Evolutionary conservation across 805 yeast genomes (phyloP).

Genomic region (Candida ponderosae): DNA sequence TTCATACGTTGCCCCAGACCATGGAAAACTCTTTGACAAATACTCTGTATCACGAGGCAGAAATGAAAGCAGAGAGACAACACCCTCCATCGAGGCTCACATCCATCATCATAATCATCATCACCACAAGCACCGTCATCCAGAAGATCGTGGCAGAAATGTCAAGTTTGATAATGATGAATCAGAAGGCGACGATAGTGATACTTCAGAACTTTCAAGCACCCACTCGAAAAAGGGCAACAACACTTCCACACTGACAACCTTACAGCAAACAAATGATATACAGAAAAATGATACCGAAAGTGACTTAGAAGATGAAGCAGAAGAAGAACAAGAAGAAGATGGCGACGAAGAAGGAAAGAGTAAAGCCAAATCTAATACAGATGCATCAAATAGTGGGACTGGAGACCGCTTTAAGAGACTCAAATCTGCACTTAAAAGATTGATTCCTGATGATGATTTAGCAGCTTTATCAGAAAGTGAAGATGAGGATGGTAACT

Average conservation of each 20-base stretch:
- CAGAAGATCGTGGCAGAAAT: background rate
- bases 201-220: no score
- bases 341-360: background rate
- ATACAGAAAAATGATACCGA: background rate
- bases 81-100: no score
- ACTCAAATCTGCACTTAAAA: background rate
- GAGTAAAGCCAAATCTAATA: background rate
- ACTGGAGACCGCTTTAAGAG: no score
- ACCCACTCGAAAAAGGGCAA: no score
- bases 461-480: constrained; percentile 9
- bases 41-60: no score
- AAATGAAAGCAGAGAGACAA: no score
- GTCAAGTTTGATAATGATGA: no score
- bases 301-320: constrained; percentile 7
- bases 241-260: no score
- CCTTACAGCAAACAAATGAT: no score
- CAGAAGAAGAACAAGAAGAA: background rate
- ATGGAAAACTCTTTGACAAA: background rate
- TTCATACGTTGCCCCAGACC: background rate
- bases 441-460: background rate
- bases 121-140: background rate
- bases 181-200: no score
- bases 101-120: no score
- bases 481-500: constrained; percentile 16
- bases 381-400: background rate